Evolutionary conservation across 2,329 filamentous ascomycete species (phyloP).

Genomic region (Fusarium chuoi): DNA sequence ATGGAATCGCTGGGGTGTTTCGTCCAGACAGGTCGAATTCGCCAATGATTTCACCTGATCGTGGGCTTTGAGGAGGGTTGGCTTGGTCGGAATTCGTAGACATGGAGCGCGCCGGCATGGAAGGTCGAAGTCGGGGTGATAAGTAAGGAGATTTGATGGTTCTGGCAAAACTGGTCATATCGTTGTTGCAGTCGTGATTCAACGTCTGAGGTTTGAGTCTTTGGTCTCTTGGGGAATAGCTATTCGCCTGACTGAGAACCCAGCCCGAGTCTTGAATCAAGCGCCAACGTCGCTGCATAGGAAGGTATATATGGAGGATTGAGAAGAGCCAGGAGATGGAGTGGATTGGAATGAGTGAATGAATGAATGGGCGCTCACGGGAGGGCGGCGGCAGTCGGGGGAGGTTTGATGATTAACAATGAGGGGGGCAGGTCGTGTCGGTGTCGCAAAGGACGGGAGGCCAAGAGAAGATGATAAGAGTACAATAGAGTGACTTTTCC

Average conservation of each 20-base stretch:
- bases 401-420: constrained; percentile 15
- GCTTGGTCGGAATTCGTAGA: constrained; percentile 59
- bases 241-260: constrained; percentile 28
- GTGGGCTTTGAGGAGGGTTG: constrained; percentile 42
- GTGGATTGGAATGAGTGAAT: constrained; percentile 13
- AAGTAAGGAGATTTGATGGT: constrained; percentile 61
- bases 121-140: constrained; percentile 56
- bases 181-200: constrained; percentile 19
- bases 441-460: constrained; percentile 8
- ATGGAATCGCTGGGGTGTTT: constrained; percentile 42
- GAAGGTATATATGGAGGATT: constrained; percentile 11
- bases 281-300: constrained; percentile 35
- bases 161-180: constrained; percentile 61
- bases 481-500: constrained; percentile 2
- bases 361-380: neutral
- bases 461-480: constrained; percentile 19
- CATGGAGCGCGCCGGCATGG: constrained; percentile 55
- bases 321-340: neutral
- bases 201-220: constrained; percentile 20
- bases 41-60: constrained; percentile 47
- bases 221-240: constrained; percentile 11
- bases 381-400: constrained; percentile 11
- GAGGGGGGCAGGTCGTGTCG: constrained; percentile 20
- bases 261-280: constrained; percentile 35
- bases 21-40: constrained; percentile 42